A percentile compares a stretch with the other conserved stretches of the same genome.
Evolutionary conservation across 1,284 basidiomycete species (phyloP).

Genomic region (Phellinidium pouzarii): DNA sequence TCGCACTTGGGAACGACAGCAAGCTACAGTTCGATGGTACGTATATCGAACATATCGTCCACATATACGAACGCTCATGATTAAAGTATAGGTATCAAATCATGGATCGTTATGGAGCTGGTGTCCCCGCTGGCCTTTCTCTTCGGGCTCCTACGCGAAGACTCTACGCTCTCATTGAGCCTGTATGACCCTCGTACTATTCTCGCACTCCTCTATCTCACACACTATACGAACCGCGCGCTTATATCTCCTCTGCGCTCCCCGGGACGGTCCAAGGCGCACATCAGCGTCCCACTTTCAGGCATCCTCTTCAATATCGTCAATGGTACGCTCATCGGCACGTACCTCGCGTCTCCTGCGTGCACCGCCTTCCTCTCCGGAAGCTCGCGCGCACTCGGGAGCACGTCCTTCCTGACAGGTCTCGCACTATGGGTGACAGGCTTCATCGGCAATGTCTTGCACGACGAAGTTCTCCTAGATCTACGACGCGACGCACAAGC

Average conservation of each 20-base stretch:
- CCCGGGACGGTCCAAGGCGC: slow-evolving; percentile 72
- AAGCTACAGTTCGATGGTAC: slow-evolving; percentile 50
- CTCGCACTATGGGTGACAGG: slow-evolving; percentile 63
- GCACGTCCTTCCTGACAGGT: slow-evolving; percentile 55
- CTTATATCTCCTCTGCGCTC: slow-evolving; percentile 78
- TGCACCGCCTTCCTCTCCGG: slow-evolving; percentile 32
- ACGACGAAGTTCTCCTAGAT: slow-evolving; percentile 84
- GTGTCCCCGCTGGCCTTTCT: slow-evolving; percentile 63
- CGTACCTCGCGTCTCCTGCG: slow-evolving; percentile 55
- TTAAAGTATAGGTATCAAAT: slow-evolving; percentile 37
- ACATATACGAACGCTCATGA: too few species aligned
- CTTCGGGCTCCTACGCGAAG: slow-evolving; percentile 41
- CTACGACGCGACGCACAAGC: slow-evolving; percentile 42
- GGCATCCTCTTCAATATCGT: slow-evolving; percentile 64
- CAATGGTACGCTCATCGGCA: slow-evolving; percentile 68
- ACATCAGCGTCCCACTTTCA: slow-evolving; percentile 56
- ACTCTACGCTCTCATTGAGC: slow-evolving; percentile 35
- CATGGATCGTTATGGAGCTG: slow-evolving; percentile 86
- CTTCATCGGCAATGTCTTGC: slow-evolving; percentile 73
- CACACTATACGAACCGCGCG: slow-evolving; percentile 83
- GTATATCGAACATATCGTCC: slow-evolving; percentile 16
- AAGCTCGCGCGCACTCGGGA: slow-evolving; percentile 28
- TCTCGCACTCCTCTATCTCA: slow-evolving; percentile 55
- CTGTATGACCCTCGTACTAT: slow-evolving; percentile 25
- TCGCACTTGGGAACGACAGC: slow-evolving; percentile 43